Evolutionary conservation across 2,329 filamentous ascomycete species (phyloP), one percentile per base, ranked within the genome.

Genomic region (Calonectria pauciramosa): DNA sequence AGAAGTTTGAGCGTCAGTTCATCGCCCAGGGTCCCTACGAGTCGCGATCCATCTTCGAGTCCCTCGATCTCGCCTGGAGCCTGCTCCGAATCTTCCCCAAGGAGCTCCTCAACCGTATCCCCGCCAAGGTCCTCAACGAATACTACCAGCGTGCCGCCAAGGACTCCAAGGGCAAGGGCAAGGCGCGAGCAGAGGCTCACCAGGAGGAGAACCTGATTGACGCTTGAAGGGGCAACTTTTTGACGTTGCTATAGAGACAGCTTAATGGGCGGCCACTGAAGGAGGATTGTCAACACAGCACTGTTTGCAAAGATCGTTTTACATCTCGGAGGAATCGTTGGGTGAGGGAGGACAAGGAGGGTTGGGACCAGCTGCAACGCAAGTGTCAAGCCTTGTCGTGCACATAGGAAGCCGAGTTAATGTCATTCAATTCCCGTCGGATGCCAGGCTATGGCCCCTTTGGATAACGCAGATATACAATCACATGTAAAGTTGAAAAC

Each of bases 1-100:
- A 99, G 84, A 99, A 99, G 88, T 99, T 99, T 84, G 97, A 99
- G 89, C 94, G 94, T 77, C 95, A 94, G 73, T 99, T 99, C 87
- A 98, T 99, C 85, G 90, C 91, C 77, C 97, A 99, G 87, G 95
- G 95, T 69, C 89, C 96, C 23, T 99, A 99, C 88, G 97, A 99
- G 87, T 94, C 94, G 78, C 94, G 97, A 82, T 93, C 90, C 77
- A 98, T 99, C 83, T 96, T 92, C 86, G 97, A 99, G 86, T 98
- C 95, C 59, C 91, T 99, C 76, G 97, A 99, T 82, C 92, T 98
- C 81, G 97, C 97, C 52, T 99, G 97, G 97, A 96, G 95, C 83
- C 88, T 99, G 85, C 93, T 99, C 80, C 93, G 97, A 79, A 98
- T 99, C 86, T 99, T 96, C 90, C 96, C 96, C 86, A 98, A 98